Conservation (phyloP, 164 flowering plant species). For the Buxus sempervirens region DNA sequence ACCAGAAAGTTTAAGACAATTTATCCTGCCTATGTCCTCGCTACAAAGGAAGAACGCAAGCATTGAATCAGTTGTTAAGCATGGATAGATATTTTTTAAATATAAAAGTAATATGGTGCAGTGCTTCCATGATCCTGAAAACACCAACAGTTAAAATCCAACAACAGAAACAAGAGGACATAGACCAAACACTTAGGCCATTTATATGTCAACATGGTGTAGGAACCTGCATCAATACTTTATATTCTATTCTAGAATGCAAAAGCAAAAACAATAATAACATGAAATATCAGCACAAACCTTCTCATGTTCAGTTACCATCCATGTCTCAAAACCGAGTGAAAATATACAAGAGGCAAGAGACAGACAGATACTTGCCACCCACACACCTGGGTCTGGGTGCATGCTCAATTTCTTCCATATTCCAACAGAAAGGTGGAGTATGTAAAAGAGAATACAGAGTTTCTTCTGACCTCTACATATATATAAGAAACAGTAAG, state of each 20-base stretch:
- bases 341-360: conserved; percentile 67
- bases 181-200: not conserved
- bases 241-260: not conserved
- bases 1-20: conserved; percentile 77
- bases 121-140: not conserved
- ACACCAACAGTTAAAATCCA: not conserved
- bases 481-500: not conserved
- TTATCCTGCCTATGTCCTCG: conserved; percentile 64
- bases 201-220: not conserved
- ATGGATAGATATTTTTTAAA: not conserved
- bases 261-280: conserved; percentile 2
- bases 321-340: conserved; percentile 83
- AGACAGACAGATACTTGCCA: conserved; percentile 59
- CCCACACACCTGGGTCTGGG: conserved; percentile 56
- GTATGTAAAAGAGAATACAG: conserved; percentile 58
- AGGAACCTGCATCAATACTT: not conserved
- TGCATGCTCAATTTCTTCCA: conserved; percentile 52
- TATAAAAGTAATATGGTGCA: not conserved
- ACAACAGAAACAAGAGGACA: not conserved
- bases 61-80: not conserved
- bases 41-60: conserved; percentile 38
- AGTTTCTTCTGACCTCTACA: conserved; percentile 80
- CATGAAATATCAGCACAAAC: conserved; percentile 32
- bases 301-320: conserved; percentile 85
- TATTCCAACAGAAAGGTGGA: conserved; percentile 64